These are phyloP conservation scores for Blastomyces silverae DNA, from an alignment of 2,329 filamentous ascomycete genomes.

Conservation along the genomic window DNA sequence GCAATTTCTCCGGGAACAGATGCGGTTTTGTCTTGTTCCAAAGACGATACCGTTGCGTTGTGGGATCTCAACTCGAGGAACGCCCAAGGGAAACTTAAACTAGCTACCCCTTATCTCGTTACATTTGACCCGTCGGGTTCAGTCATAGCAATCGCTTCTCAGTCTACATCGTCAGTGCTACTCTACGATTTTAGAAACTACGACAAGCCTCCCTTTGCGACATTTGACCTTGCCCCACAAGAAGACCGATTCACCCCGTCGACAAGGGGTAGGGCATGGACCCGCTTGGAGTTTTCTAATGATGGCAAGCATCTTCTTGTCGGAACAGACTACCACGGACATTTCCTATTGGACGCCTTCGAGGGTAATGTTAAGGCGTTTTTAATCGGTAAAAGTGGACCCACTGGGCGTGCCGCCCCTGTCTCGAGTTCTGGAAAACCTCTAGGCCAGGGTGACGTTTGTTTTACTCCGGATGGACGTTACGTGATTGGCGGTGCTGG, in stretches of 20 bases:
- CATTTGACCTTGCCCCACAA: constrained; percentile 63
- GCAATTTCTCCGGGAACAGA: constrained; percentile 79
- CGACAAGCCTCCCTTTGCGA: constrained; percentile 81
- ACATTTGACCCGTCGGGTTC: constrained; percentile 89
- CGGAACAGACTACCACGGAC: constrained; percentile 73
- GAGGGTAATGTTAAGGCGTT: constrained; percentile 72
- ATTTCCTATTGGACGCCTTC: constrained; percentile 92
- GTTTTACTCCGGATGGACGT: constrained; percentile 81
- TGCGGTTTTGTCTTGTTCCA: constrained; percentile 83
- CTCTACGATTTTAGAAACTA: constrained; percentile 93
- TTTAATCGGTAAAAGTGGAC: constrained; percentile 47
- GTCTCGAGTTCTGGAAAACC: constrained; percentile 50
- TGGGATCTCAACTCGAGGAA: constrained; percentile 83
- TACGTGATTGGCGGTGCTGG: constrained; percentile 77
- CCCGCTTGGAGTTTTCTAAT: constrained; percentile 89
- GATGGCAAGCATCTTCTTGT: constrained; percentile 83
- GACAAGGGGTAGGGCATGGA: constrained; percentile 58
- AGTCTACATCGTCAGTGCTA: constrained; percentile 68
- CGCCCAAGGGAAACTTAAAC: constrained; percentile 69
- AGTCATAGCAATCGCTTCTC: constrained; percentile 83
- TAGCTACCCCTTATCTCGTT: constrained; percentile 73
- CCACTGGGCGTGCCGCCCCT: constrained; percentile 45
- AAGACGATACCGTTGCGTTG: constrained; percentile 82
- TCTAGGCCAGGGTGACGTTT: constrained; percentile 63
- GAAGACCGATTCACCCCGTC: constrained; percentile 51